These are phyloP conservation scores for Testicularia cyperi DNA, from an alignment of 1,284 basidiomycete genomes.

Conservation along the genomic window DNA sequence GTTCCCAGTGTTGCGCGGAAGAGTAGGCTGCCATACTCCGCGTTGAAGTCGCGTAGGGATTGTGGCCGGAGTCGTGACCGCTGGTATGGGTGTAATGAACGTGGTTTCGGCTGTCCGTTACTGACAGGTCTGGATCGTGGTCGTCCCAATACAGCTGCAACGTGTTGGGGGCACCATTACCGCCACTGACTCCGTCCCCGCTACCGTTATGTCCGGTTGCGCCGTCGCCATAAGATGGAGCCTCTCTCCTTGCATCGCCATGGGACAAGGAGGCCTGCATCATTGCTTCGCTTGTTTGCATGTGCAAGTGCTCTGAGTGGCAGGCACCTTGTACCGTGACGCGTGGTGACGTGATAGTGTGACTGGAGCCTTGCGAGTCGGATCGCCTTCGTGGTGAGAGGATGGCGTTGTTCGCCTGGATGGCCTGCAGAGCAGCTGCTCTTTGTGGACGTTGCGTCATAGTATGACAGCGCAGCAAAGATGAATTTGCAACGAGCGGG, in stretches of 20 bases:
- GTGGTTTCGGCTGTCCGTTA: not conserved
- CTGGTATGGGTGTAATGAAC: too few relatives aligned
- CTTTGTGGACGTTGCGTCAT: slow-evolving; percentile 28
- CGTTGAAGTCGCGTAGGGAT: too few relatives aligned
- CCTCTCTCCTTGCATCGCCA: not conserved
- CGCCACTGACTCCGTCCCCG: too few relatives aligned
- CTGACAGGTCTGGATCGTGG: not conserved
- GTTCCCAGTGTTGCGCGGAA: too few relatives aligned
- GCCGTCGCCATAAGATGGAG: too few relatives aligned
- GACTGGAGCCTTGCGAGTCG: slow-evolving; percentile 17
- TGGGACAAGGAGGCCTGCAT: not conserved
- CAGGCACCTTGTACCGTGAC: too few relatives aligned
- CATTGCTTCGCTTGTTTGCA: too few relatives aligned
- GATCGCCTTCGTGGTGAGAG: slow-evolving; percentile 17
- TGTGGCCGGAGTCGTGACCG: slow-evolving; percentile 12
- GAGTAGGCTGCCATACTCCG: too few relatives aligned
- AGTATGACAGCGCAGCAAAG: too few relatives aligned
- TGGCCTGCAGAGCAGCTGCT: slow-evolving; percentile 29
- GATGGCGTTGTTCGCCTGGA: slow-evolving; percentile 13
- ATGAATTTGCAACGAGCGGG: not conserved
- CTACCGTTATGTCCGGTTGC: too few relatives aligned
- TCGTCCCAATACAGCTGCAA: not conserved
- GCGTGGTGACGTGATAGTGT: slow-evolving; percentile 17
- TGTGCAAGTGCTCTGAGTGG: too few relatives aligned
- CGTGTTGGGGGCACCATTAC: too few relatives aligned